phyloP scores from a whole-genome alignment of 2,329 filamentous ascomycete genomes.

The Geosmithia morbida region DNA sequence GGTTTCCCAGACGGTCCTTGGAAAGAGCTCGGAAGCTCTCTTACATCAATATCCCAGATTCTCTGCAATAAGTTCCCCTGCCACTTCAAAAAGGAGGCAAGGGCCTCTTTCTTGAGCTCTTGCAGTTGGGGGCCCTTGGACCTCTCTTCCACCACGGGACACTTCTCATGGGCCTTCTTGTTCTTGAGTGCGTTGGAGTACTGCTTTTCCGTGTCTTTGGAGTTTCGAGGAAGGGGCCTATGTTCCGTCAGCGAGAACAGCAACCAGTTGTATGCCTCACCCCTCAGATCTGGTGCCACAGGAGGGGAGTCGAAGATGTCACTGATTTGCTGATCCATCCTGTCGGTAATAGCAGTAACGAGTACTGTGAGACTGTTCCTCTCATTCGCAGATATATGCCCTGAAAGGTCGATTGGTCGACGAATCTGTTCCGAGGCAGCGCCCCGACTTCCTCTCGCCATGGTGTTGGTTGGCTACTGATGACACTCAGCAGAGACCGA shows the following conservation, averaged over 20 bases:
- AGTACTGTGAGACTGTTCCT: conserved; percentile 37
- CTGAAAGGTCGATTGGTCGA: conserved; percentile 35
- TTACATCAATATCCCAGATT: conserved; percentile 51
- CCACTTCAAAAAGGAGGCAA: conserved; percentile 72
- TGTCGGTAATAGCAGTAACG: conserved; percentile 35
- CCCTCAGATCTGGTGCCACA: conserved; percentile 13
- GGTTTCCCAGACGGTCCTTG: conserved; percentile 8
- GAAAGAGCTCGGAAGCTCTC: conserved; percentile 15
- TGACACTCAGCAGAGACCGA: not conserved
- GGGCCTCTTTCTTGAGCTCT: conserved; percentile 54
- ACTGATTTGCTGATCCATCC: conserved; percentile 36
- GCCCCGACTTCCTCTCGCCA: conserved; percentile 24
- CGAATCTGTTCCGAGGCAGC: conserved; percentile 15
- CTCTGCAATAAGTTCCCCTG: conserved; percentile 54
- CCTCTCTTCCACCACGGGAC: conserved; percentile 16
- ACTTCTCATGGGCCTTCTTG: conserved; percentile 12
- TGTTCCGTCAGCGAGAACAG: conserved; percentile 13
- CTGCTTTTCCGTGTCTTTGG: not conserved
- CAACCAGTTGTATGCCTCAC: conserved; percentile 20
- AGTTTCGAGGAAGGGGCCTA: not conserved
- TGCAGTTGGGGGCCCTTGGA: conserved; percentile 31
- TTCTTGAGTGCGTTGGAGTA: conserved; percentile 4
- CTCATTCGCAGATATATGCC: conserved; percentile 30
- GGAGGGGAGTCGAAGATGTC: conserved; percentile 35
- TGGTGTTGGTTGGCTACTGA: conserved; percentile 6